These are phyloP conservation scores for Lepidium africanum DNA, from an alignment of 345 rosid species.

Conservation along the genomic window DNA sequence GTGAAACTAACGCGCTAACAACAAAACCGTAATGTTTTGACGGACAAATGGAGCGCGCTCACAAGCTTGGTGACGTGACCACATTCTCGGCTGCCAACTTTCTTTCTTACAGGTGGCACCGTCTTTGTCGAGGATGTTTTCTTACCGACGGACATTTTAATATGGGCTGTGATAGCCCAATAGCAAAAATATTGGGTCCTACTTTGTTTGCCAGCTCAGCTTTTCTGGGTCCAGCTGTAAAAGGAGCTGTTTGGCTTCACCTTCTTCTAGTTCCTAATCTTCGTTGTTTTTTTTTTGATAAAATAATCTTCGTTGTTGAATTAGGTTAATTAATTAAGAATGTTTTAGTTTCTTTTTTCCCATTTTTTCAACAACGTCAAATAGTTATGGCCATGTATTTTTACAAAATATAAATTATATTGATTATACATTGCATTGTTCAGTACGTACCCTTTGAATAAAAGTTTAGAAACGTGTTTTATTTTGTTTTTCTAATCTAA, in stretches of 20 bases:
- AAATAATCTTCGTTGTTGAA: no score
- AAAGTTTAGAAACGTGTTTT: background rate
- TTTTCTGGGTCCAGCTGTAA: constrained; percentile 5
- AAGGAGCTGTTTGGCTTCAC: constrained; percentile 11
- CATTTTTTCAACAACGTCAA: no score
- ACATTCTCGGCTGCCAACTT: no score
- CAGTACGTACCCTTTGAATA: background rate
- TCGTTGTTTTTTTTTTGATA: no score
- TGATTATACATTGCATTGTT: background rate
- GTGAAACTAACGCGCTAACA: background rate
- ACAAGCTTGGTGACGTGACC: no score
- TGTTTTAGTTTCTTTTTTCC: no score
- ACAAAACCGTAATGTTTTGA: background rate
- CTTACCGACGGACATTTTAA: background rate
- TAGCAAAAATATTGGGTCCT: background rate
- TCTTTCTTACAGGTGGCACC: no score
- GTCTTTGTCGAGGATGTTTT: no score
- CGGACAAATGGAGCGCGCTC: constrained; percentile 14
- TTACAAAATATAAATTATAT: background rate
- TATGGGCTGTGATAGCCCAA: constrained; percentile 24
- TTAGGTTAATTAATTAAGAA: no score
- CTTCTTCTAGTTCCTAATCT: constrained; percentile 4
- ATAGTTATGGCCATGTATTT: no score
- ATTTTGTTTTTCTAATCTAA: no score
- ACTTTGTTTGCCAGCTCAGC: constrained; percentile 13